Evolutionary conservation across 2,329 filamentous ascomycete species (phyloP), one percentile per base, ranked within the genome.

Genomic region (Paraphaeosphaeria minitans): DNA sequence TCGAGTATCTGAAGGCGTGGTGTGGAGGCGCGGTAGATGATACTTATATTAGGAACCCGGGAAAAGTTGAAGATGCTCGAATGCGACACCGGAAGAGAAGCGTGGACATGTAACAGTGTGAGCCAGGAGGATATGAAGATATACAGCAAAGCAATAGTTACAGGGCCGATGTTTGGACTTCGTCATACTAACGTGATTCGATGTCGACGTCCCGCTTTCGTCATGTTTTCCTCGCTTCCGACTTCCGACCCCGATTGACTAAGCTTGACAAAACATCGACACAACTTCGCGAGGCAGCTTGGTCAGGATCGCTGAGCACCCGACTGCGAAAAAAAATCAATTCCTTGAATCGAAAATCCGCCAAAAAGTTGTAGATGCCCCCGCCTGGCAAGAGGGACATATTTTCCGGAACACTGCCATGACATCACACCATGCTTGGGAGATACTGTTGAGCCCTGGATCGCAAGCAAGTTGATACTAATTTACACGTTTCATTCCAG

Each of bases 201-300:
- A 33, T 12, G 33, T 51, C 33, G 39, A 51, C 37, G 55, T 58
- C 55, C 56, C 59, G 53, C 59, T 61, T 61, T 61, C 59, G 59
- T 61, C 59, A 61, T 61, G 55, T 39, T 27, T 21, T 27, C 8
- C 37, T 37, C 50, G 43, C 27, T 53, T 45, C 39, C 45, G 39
- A 39, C 31, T 45, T 47, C 37, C 53, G 43, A 29, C 16, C 4
- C 12, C 24, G 48, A 24, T 53, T 61, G 42, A 61, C 56, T 61
- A 58, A 56, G 41, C 59, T 61, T 61, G 59, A 61, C 59, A 58
- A 61, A 61, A 46, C 55, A n/a, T 19, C 55, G 13, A 19, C 27
- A 31, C 24, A 12, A n/a, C 24, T 41, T 39, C 19, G 35, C 21
- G 33, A 41, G 33, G 21, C 16, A 12, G n/a, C 13, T 21, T 22